These are phyloP conservation scores for Hemileccinum impolitum DNA, from an alignment of 768 basidiomycete genomes.

Conservation along the genomic window DNA sequence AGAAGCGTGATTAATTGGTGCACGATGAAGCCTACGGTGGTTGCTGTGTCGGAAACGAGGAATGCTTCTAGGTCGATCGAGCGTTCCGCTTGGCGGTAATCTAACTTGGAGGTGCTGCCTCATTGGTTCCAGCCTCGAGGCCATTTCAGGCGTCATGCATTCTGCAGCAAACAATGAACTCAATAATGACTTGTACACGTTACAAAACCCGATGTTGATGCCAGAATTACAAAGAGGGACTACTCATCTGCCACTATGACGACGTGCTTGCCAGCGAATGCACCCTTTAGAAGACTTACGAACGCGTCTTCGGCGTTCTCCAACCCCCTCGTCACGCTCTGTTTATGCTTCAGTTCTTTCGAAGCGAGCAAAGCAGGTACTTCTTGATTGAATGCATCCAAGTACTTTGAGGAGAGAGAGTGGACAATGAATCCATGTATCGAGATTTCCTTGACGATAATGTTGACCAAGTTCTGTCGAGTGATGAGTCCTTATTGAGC, in stretches of 20 bases:
- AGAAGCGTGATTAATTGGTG: neutral
- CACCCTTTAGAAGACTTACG: constrained; percentile 6
- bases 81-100: neutral
- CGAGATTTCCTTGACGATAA: constrained; percentile 38
- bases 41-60: neutral
- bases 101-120: neutral
- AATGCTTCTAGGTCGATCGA: neutral
- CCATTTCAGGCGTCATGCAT: neutral
- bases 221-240: neutral
- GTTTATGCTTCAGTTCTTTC: constrained; percentile 44
- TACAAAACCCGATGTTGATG: too few relatives aligned
- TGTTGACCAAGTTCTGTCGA: constrained; percentile 34
- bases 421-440: constrained; percentile 26
- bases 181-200: neutral
- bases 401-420: constrained; percentile 27
- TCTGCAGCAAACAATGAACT: neutral
- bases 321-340: constrained; percentile 42
- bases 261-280: constrained; percentile 7
- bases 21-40: neutral
- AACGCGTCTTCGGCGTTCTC: constrained; percentile 10
- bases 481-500: neutral
- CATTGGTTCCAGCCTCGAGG: neutral
- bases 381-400: constrained; percentile 37
- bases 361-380: constrained; percentile 37
- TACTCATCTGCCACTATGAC: constrained; percentile 6